Base-by-base conservation (phyloP, 345 rosid genomes). In the Eucalyptus virginea region DNA sequence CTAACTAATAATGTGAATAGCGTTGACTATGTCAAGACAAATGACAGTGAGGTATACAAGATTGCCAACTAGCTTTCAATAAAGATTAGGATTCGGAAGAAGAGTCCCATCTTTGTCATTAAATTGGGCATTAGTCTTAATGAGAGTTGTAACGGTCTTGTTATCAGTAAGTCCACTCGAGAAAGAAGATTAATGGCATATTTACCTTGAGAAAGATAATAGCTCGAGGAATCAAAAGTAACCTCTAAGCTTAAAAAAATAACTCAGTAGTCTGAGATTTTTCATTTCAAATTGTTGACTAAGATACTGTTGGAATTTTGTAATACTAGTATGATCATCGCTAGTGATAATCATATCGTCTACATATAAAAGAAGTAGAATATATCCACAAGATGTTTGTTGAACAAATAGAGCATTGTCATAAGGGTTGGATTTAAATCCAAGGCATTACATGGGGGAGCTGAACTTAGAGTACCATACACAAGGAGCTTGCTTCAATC, bases 181-280 rank as follows among this genome's bases (percentile, higher is more conserved):
- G 18, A 50, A 50, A 50, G 18, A 50, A 50, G 52, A 50, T 50
- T 15, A 50, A 0, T 50, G 52, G 52, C 19, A 50, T 50, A 50
- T 50, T 50, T 50, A 50, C 18, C 52, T 50, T 50, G 52, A 50
- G 52, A 50, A 50, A 50, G 52, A 50, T 48, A 13, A 48, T 48
- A 48, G 2, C 17, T 14, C 6, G 1, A 49, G 50, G 50, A 49
- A 13, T 49, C 0, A 16, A 0, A 15, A 50, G 52, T 50, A 50
- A 50, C 0, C 7, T 50, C 19, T 19, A 50, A 50, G 3, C 7
- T 50, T 15, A n/a, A 50, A 50, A 50, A 50, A 0, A 0, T 50
- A 50, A 50, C 52, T 15, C 0, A 50, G 1, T 0, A 1, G 0
- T 6, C 0, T 16, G 0, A 16, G 18, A 6, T 0, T 16, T 0